Evolutionary conservation across 208 protist genomes (phyloP).

Genomic region (Naegleria fowleri): DNA sequence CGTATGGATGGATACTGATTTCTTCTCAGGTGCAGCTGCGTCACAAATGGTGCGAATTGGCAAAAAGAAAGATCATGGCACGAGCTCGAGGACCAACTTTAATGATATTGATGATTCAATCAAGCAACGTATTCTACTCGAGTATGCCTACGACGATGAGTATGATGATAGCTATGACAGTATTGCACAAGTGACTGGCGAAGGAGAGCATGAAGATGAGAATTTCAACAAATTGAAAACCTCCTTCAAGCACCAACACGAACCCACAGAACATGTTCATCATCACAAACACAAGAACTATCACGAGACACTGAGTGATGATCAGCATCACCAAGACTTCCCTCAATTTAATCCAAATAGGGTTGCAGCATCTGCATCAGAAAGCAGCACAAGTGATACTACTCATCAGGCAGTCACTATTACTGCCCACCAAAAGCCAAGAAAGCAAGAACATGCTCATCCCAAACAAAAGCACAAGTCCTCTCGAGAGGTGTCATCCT

Average conservation of each 20-base stretch:
- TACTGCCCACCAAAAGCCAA: background rate
- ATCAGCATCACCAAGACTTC: background rate
- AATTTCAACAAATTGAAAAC: background rate
- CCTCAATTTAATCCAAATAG: background rate
- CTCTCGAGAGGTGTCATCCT: too few relatives aligned
- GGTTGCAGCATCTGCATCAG: background rate
- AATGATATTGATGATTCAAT: background rate
- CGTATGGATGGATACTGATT: background rate
- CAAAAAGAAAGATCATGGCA: background rate
- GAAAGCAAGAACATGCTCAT: background rate
- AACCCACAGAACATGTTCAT: background rate
- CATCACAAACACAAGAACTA: background rate
- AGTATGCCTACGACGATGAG: background rate
- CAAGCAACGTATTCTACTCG: background rate
- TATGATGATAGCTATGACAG: conserved; percentile 11
- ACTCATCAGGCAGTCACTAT: too few relatives aligned
- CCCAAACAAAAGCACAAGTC: too few relatives aligned
- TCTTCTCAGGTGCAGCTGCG: background rate
- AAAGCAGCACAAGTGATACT: background rate
- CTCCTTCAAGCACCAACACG: background rate
- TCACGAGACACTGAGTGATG: background rate
- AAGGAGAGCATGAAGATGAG: background rate
- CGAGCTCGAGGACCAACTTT: background rate
- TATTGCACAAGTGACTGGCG: background rate
- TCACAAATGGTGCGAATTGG: background rate